Evolutionary conservation across 495 filamentous ascomycete species (phyloP), one percentile per base, ranked within the genome.

Genomic region (Podospora tetraspora): DNA sequence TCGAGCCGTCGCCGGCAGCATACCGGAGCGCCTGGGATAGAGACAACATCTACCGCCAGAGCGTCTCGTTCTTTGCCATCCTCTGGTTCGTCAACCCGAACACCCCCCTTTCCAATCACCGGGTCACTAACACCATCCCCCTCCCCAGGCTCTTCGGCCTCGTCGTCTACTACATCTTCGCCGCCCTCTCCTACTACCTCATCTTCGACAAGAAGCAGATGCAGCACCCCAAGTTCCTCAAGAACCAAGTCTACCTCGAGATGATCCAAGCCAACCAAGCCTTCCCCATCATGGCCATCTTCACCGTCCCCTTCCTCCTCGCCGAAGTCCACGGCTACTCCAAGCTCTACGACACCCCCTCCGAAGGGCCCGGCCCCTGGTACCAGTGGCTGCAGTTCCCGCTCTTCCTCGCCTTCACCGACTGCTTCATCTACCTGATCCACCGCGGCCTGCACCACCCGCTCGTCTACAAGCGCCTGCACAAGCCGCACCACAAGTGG

Each of bases 401-500:
- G 23, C 77, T 96, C 68, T 98, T 97, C 84, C 85, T 98, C 78
- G 71, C 86, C 70, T 98, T 97, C 80, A 98, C 94, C 81, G 94
- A 98, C 81, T 89, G 88, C 79, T 87, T 84, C 81, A 95, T 98
- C 84, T 97, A 98, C 85, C 92, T 89, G 84, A 97, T 97, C 74
- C 94, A 97, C 81, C 91, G 95, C 62, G 91, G 88, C 60, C 83
- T 97, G 69, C 94, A 98, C 81, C 90, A 93, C 78, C 91, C 92
- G 7, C 71, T 79, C 61, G 77, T 97, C 62, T 98, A 97, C 87
- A 94, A 92, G 83, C 82, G 80, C 61, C 86, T 98, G 23, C 94
- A 98, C 85, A 98, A 98, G 85, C 90, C 92, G 63, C 95, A 98
- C 83, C 94, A 98, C 88, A 97, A 97, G 82, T 97, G 94, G 95